A percentile compares a stretch with the other conserved stretches of the same genome.
These are phyloP conservation scores for Bremia lactucae DNA, from an alignment of 352 stramenopile genomes.

Conservation along the genomic window DNA sequence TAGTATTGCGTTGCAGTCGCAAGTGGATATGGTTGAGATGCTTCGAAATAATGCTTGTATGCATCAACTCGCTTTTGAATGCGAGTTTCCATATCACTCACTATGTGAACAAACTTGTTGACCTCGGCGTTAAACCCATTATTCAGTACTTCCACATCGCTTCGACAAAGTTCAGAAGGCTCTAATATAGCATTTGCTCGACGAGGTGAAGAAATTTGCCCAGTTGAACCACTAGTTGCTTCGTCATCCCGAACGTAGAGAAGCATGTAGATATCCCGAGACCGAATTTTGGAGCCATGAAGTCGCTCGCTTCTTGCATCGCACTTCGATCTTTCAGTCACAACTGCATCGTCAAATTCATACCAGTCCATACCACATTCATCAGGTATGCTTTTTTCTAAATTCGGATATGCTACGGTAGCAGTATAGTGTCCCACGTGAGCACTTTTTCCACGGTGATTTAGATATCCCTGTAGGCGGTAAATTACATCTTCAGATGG, in stretches of 20 bases:
- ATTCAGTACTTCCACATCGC: slow-evolving; percentile 47
- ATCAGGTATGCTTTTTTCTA: slow-evolving; percentile 4
- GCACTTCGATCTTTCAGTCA: slow-evolving; percentile 32
- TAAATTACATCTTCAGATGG: slow-evolving; percentile 42
- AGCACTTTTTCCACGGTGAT: slow-evolving; percentile 73
- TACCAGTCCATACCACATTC: slow-evolving; percentile 40
- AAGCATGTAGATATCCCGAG: slow-evolving; percentile 81
- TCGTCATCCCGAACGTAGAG: slow-evolving; percentile 53
- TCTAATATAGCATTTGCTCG: slow-evolving; percentile 1
- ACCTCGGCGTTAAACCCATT: slow-evolving; percentile 39
- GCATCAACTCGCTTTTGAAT: slow-evolving; percentile 42
- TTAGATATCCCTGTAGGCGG: slow-evolving; percentile 61
- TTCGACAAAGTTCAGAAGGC: slow-evolving; percentile 24
- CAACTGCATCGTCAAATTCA: slow-evolving; percentile 74
- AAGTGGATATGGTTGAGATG: slow-evolving; percentile 31
- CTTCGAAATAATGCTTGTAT: slow-evolving; percentile 55
- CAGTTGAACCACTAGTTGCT: background rate
- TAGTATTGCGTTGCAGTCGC: slow-evolving; percentile 33
- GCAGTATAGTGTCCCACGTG: slow-evolving; percentile 82
- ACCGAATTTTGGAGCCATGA: slow-evolving; percentile 48
- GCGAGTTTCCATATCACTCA: slow-evolving; percentile 32
- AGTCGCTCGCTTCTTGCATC: slow-evolving; percentile 29
- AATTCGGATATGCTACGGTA: slow-evolving; percentile 48
- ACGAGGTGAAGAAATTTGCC: background rate
- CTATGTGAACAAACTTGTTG: slow-evolving; percentile 30